Evolutionary conservation across 106 monocot genomes (phyloP).

Genomic region (Dendrobium chrysotoxum): DNA sequence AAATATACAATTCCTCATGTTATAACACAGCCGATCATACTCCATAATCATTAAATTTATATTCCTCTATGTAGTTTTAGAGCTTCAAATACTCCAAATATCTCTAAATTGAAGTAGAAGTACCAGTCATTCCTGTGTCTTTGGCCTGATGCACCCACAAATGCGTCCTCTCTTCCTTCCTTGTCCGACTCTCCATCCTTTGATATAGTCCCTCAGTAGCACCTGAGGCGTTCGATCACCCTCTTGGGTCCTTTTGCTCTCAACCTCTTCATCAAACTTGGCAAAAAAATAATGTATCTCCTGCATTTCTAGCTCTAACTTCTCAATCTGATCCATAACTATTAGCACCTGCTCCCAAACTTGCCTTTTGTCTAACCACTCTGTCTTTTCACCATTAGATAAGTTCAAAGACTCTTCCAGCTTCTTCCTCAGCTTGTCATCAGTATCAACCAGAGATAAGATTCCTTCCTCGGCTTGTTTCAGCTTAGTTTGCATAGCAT

Average conservation of each 20-base stretch:
- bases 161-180: conserved; percentile 12
- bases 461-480: conserved; percentile 57
- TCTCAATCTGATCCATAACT: conserved; percentile 66
- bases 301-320: conserved; percentile 70
- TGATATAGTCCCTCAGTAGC: conserved; percentile 20
- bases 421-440: conserved; percentile 39
- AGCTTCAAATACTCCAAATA: background rate
- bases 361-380: conserved; percentile 18
- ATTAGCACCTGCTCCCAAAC: conserved; percentile 40
- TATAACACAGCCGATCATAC: too few relatives aligned
- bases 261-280: conserved; percentile 56
- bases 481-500: conserved; percentile 38
- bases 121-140: conserved; percentile 5
- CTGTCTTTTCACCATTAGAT: conserved; percentile 9
- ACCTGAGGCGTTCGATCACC: conserved; percentile 6
- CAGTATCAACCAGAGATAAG: conserved; percentile 31
- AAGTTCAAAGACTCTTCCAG: conserved; percentile 28
- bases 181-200: background rate
- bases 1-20: too few relatives aligned
- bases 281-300: conserved; percentile 56
- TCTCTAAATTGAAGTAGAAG: background rate
- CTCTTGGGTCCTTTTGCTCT: conserved; percentile 5
- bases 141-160: conserved; percentile 22
- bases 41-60: too few relatives aligned
- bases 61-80: background rate